Evolutionary conservation across 1,284 basidiomycete genomes (phyloP).

Genomic region (Leccinum fuscescens): DNA sequence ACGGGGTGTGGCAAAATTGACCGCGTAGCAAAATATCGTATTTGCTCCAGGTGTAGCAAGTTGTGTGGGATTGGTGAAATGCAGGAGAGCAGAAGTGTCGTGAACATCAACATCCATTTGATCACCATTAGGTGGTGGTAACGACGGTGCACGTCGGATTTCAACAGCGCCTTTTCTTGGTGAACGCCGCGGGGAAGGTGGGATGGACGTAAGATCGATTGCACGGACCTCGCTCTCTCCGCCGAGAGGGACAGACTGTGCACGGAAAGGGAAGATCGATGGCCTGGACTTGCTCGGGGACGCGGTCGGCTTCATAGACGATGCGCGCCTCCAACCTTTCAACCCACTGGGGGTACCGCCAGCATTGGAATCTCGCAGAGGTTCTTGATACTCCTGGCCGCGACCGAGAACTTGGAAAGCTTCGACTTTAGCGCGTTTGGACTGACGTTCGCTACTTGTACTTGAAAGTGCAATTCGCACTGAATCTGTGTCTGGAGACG

Average conservation of each 20-base stretch:
- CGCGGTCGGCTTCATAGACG: slow-evolving; percentile 21
- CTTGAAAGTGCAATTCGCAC: too few relatives aligned
- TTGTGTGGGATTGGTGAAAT: slow-evolving; percentile 22
- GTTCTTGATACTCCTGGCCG: too few relatives aligned
- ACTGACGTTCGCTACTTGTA: too few relatives aligned
- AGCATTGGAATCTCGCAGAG: too few relatives aligned
- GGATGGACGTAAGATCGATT: too few relatives aligned
- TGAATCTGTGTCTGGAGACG: too few relatives aligned
- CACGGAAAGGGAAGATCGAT: not conserved
- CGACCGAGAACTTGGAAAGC: too few relatives aligned
- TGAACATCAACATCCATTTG: slow-evolving; percentile 26
- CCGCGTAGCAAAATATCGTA: slow-evolving; percentile 18
- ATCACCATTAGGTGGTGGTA: slow-evolving; percentile 21
- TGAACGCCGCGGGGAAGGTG: slow-evolving; percentile 11
- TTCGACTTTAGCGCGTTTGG: too few relatives aligned
- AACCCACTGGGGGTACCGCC: too few relatives aligned
- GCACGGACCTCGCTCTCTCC: slow-evolving; percentile 28
- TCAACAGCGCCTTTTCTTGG: slow-evolving; percentile 24
- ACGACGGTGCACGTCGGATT: slow-evolving; percentile 26
- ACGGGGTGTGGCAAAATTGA: slow-evolving; percentile 32
- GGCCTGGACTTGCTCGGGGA: slow-evolving; percentile 18
- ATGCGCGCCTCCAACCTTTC: slow-evolving; percentile 11
- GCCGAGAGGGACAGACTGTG: too few relatives aligned
- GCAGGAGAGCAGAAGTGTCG: slow-evolving; percentile 14
- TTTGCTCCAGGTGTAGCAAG: slow-evolving; percentile 7